phyloP scores from a whole-genome alignment of 2,329 filamentous ascomycete species.

The Xylariales sp. region DNA sequence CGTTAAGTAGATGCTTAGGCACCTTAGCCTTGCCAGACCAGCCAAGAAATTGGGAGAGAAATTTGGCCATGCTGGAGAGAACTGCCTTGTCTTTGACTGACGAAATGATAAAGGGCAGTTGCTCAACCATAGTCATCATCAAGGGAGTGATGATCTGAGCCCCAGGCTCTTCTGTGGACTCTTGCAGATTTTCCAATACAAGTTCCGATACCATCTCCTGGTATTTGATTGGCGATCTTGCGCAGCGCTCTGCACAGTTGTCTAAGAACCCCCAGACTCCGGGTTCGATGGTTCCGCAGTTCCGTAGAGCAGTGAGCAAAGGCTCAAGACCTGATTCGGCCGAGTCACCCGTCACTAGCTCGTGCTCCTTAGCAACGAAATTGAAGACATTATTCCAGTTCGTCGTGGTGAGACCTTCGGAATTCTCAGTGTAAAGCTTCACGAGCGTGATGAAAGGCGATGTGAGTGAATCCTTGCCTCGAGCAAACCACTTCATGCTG shows the following conservation, averaged over 20 bases:
- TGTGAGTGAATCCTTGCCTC: conserved; percentile 55
- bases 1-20: conserved; percentile 37
- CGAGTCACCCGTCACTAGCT: conserved; percentile 53
- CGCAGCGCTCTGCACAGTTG: conserved; percentile 74
- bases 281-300: conserved; percentile 19
- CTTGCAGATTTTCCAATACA: conserved; percentile 29
- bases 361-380: conserved; percentile 59
- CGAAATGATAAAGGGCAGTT: conserved; percentile 66
- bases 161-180: conserved; percentile 16
- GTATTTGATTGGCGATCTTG: conserved; percentile 75
- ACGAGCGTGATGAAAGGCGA: conserved; percentile 73
- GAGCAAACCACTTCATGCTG: conserved; percentile 87
- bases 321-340: conserved; percentile 38
- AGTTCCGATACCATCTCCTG: conserved; percentile 63
- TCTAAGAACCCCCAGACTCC: conserved; percentile 69
- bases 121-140: conserved; percentile 67
- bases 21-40: conserved; percentile 49
- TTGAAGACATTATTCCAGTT: conserved; percentile 53
- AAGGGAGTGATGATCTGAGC: conserved; percentile 53
- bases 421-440: conserved; percentile 48
- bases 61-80: conserved; percentile 46
- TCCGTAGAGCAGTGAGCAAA: conserved; percentile 37
- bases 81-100: conserved; percentile 36
- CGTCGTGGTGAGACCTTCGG: conserved; percentile 40
- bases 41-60: conserved; percentile 55